Conservation (phyloP, 345 rosid genomes). For the Eucalyptus marginata region DNA sequence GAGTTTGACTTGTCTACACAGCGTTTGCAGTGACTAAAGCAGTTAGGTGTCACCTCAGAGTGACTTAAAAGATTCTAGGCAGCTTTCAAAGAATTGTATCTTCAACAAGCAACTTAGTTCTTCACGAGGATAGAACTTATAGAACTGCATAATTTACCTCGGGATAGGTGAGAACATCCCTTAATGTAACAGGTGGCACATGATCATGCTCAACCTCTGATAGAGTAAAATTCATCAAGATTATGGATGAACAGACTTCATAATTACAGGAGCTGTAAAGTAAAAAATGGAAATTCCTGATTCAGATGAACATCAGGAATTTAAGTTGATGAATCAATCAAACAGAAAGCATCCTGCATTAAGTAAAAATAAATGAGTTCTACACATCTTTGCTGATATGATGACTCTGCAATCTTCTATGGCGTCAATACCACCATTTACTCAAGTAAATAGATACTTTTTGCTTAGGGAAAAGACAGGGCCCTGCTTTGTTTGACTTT, state of each 20-base stretch:
- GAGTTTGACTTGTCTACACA: neutral
- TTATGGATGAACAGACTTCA: neutral
- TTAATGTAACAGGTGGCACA: slow-evolving; percentile 48
- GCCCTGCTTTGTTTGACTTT: neutral
- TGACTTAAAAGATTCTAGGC: neutral
- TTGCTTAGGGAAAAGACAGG: neutral
- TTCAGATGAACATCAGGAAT: neutral
- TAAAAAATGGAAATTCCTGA: neutral
- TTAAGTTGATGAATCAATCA: neutral
- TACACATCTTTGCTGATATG: neutral
- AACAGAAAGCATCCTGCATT: neutral
- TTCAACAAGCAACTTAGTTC: neutral
- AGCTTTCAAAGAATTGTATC: neutral
- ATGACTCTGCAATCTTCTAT: neutral
- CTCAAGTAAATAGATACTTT: neutral
- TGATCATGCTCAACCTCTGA: slow-evolving; percentile 44
- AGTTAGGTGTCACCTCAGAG: neutral
- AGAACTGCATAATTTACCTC: slow-evolving; percentile 25
- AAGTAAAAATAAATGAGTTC: neutral
- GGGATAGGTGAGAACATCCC: slow-evolving; percentile 53
- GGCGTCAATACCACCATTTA: neutral
- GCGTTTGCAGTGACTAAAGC: neutral
- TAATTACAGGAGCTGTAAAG: neutral
- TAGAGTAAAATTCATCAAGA: neutral
- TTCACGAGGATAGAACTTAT: neutral